Percentiles rank a stretch among this genome's conserved stretches.
These are phyloP conservation scores for Gossypium davidsonii DNA, from an alignment of 441 rosid species.

Conservation along the genomic window DNA sequence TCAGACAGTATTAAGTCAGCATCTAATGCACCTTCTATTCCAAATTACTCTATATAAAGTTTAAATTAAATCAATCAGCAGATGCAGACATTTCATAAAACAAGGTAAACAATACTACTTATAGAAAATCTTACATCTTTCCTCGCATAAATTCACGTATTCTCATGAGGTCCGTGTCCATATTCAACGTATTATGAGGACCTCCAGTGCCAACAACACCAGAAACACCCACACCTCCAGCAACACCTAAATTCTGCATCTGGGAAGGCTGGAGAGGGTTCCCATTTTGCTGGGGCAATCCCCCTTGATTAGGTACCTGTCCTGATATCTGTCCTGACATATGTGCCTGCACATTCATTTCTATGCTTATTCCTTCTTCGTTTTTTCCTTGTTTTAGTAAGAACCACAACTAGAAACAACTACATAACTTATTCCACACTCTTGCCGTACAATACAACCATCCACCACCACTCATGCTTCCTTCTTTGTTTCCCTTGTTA, in stretches of 20 bases:
- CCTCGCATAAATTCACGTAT: constrained; percentile 45
- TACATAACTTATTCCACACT: constrained; percentile 29
- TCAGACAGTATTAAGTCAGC: not conserved
- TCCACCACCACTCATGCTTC: constrained; percentile 29
- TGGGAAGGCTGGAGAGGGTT: constrained; percentile 45
- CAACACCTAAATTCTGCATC: constrained; percentile 58
- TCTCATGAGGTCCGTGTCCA: constrained; percentile 41
- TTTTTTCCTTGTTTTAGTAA: constrained; percentile 27
- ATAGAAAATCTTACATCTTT: constrained; percentile 51
- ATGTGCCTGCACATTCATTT: constrained; percentile 79
- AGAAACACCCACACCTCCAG: constrained; percentile 22
- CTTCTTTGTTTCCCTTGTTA: constrained; percentile 1
- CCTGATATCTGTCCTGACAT: constrained; percentile 72
- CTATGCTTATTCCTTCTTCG: constrained; percentile 31
- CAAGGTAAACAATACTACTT: not conserved
- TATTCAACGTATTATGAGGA: constrained; percentile 22
- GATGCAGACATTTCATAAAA: not conserved
- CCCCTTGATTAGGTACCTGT: constrained; percentile 71
- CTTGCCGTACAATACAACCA: constrained; percentile 15
- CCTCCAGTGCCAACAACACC: constrained; percentile 25
- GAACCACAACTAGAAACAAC: constrained; percentile 22
- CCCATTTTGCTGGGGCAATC: constrained; percentile 75
- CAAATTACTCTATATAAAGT: not conserved
- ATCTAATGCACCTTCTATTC: not conserved
- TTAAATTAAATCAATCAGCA: constrained; percentile 14